Percentiles rank a stretch among this genome's conserved stretches.
Conservation (phyloP, 202 grass and related monocot species). For the Panicum virgatum region DNA sequence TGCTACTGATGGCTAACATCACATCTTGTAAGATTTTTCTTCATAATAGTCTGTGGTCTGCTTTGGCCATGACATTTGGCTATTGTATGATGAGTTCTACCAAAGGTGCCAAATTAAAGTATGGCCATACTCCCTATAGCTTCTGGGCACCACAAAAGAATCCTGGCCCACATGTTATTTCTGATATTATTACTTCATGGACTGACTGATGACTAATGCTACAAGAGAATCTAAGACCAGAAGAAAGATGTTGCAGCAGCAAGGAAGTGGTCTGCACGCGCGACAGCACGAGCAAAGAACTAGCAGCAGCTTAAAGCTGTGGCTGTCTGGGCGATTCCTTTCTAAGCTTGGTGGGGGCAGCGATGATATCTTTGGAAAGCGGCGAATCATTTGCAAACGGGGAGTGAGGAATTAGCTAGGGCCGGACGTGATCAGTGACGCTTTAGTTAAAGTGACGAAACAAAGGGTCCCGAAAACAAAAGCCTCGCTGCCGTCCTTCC, state of each 20-base stretch:
- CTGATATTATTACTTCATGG: background rate
- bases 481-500: conserved; percentile 29
- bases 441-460: conserved; percentile 7
- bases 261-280: conserved; percentile 21
- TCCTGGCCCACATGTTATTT: background rate
- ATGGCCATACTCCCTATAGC: background rate
- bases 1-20: background rate
- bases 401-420: background rate
- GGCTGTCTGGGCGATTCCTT: conserved; percentile 37
- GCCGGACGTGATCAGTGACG: background rate
- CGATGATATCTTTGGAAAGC: conserved; percentile 37
- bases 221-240: background rate
- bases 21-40: background rate
- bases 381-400: conserved; percentile 16
- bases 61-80: background rate
- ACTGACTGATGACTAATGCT: background rate
- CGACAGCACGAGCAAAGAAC: conserved; percentile 18
- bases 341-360: conserved; percentile 7
- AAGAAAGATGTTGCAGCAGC: background rate
- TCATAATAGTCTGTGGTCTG: background rate
- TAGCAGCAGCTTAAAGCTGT: conserved; percentile 12
- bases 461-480: conserved; percentile 24
- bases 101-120: background rate
- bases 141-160: background rate
- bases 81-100: background rate